Percentiles rank a stretch among this genome's conserved stretches.
Evolutionary conservation across 768 basidiomycete genomes (phyloP).

Genomic region (Tulasnella sp.): DNA sequence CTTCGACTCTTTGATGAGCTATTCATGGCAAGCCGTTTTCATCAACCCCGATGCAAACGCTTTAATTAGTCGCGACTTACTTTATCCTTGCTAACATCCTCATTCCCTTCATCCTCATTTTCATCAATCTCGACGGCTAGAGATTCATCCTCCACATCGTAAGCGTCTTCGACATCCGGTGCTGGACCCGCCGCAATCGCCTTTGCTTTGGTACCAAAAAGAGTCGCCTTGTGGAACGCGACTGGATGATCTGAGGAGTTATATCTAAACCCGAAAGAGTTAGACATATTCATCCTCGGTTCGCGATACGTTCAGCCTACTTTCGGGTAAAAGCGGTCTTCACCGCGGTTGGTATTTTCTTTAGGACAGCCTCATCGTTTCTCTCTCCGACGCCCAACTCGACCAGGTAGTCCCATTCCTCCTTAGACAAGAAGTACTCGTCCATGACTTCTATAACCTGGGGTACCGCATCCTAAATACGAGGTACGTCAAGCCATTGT

Average conservation of each 20-base stretch:
- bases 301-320: slow-evolving; percentile 37
- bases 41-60: background rate
- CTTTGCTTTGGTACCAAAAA: slow-evolving; percentile 63
- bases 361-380: slow-evolving; percentile 64
- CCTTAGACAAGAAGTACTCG: slow-evolving; percentile 83
- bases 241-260: slow-evolving; percentile 87
- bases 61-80: background rate
- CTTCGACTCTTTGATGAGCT: slow-evolving; percentile 18
- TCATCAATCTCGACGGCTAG: slow-evolving; percentile 40
- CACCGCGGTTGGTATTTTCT: slow-evolving; percentile 72
- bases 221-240: slow-evolving; percentile 83
- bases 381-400: slow-evolving; percentile 84
- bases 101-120: slow-evolving; percentile 38
- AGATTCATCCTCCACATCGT: slow-evolving; percentile 49
- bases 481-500: background rate
- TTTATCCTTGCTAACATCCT: slow-evolving; percentile 30
- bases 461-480: slow-evolving; percentile 59
- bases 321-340: slow-evolving; percentile 82
- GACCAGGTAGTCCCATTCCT: slow-evolving; percentile 94
- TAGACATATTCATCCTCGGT: background rate
- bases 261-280: slow-evolving; percentile 48
- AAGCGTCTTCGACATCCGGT: slow-evolving; percentile 89
- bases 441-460: slow-evolving; percentile 86
- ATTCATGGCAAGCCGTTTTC: background rate
- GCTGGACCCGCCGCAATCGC: slow-evolving; percentile 64